These are phyloP conservation scores for Calonectria multiphialidica DNA, from an alignment of 2,329 filamentous ascomycete genomes.

Conservation along the genomic window DNA sequence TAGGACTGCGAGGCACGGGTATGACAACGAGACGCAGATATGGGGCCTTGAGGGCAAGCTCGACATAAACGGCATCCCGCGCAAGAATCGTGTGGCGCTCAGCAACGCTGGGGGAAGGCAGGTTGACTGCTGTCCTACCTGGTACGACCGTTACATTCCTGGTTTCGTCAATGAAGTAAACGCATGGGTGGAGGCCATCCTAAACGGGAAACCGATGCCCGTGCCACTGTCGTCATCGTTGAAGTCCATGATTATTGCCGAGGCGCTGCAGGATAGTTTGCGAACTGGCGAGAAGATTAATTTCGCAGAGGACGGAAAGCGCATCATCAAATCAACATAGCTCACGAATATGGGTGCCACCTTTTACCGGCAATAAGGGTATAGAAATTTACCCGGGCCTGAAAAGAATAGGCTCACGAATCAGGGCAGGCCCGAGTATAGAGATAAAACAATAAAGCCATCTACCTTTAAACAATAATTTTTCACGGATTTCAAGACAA, in stretches of 20 bases:
- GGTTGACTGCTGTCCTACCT: neutral
- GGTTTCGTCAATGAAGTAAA: neutral
- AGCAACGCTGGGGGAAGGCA: neutral
- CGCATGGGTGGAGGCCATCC: neutral
- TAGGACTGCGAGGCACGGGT: too few species aligned
- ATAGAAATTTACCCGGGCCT: too few species aligned
- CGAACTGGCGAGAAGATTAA: neutral
- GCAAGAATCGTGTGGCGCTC: neutral
- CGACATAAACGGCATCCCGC: neutral
- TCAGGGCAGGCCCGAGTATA: too few species aligned
- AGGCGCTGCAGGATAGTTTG: neutral
- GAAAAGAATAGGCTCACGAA: too few species aligned
- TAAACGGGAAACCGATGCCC: neutral
- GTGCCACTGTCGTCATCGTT: neutral
- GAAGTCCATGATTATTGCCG: neutral
- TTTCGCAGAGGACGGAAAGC: neutral
- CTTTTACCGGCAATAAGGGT: too few species aligned
- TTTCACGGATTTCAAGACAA: too few species aligned
- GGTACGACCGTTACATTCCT: neutral
- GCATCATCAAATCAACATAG: neutral
- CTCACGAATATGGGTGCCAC: too few species aligned
- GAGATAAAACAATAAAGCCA: too few species aligned
- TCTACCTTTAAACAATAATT: too few species aligned
- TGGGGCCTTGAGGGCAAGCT: neutral
- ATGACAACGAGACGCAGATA: neutral